These are phyloP conservation scores for Stachybotrys chlorohalonatus DNA, from an alignment of 2,329 filamentous ascomycete genomes.

Conservation along the genomic window DNA sequence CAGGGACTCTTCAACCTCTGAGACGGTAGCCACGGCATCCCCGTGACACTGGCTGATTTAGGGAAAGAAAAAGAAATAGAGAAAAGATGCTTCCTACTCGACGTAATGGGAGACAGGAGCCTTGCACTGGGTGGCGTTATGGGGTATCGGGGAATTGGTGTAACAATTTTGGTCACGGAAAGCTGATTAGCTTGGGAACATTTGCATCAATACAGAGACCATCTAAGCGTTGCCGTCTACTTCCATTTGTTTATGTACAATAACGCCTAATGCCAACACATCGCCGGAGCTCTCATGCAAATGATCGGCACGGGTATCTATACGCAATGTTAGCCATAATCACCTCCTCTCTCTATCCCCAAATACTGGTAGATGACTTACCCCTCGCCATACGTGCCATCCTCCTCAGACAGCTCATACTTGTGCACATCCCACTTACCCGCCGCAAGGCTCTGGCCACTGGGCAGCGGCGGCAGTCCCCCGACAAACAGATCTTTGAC, in stretches of 20 bases:
- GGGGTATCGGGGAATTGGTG: background rate
- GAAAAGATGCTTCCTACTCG: background rate
- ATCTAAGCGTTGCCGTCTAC: constrained; percentile 15
- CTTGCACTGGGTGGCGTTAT: background rate
- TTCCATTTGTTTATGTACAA: constrained; percentile 18
- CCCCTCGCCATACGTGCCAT: constrained; percentile 57
- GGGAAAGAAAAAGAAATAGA: constrained; percentile 10
- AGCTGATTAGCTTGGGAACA: background rate
- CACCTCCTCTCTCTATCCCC: constrained; percentile 13
- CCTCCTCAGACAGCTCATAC: constrained; percentile 55
- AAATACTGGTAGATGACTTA: constrained; percentile 29
- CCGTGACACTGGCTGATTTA: constrained; percentile 3
- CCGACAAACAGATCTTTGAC: constrained; percentile 57
- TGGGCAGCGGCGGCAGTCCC: constrained; percentile 81
- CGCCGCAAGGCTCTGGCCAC: constrained; percentile 49
- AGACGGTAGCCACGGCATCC: constrained; percentile 1
- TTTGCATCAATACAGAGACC: constrained; percentile 9
- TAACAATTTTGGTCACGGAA: background rate
- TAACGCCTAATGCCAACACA: constrained; percentile 7
- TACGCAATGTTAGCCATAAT: constrained; percentile 9
- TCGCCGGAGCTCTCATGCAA: constrained; percentile 32
- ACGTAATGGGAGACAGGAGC: background rate
- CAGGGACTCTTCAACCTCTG: constrained; percentile 7
- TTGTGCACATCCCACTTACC: constrained; percentile 58
- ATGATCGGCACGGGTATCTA: constrained; percentile 57